Conservation (phyloP, 192 early-diverging fungal species). For the Diversispora eburnea region DNA sequence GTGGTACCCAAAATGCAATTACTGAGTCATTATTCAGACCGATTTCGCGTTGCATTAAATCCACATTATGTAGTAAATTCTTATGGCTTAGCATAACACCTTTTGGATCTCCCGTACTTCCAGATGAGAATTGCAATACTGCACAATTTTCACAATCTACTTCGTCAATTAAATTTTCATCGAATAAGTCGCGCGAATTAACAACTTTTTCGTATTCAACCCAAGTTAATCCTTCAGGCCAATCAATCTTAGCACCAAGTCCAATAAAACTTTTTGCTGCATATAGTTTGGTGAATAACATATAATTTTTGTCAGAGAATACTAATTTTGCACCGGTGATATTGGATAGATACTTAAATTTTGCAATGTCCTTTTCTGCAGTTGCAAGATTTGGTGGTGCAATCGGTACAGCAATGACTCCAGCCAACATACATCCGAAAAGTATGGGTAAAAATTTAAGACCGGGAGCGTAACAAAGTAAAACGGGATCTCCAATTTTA, state of each 20-base stretch:
- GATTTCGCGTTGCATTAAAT: constrained; percentile 21
- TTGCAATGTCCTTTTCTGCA: constrained; percentile 21
- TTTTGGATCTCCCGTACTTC: constrained; percentile 26
- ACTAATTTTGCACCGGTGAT: constrained; percentile 10
- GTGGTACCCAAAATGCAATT: constrained; percentile 23
- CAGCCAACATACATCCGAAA: constrained; percentile 19
- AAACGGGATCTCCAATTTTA: constrained; percentile 17
- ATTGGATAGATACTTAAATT: neutral
- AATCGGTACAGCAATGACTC: constrained; percentile 19
- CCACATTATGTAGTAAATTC: constrained; percentile 17
- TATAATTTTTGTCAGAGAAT: constrained; percentile 14
- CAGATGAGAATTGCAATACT: constrained; percentile 24
- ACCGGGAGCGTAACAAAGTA: constrained; percentile 23
- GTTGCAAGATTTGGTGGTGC: constrained; percentile 23
- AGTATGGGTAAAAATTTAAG: constrained; percentile 22
- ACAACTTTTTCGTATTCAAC: neutral
- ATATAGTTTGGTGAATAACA: constrained; percentile 5
- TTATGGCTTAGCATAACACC: constrained; percentile 15
- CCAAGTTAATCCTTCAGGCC: constrained; percentile 26
- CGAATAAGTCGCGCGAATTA: neutral
- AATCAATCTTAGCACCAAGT: constrained; percentile 9
- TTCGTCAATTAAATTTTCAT: constrained; percentile 19
- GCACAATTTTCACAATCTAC: constrained; percentile 16
- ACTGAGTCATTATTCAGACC: neutral
- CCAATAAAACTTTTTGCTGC: constrained; percentile 10